A percentile compares a stretch with the other conserved stretches of the same genome.
Conservation (phyloP, 176 grass and related monocot genomes). For the Oryza coarctata region DNA sequence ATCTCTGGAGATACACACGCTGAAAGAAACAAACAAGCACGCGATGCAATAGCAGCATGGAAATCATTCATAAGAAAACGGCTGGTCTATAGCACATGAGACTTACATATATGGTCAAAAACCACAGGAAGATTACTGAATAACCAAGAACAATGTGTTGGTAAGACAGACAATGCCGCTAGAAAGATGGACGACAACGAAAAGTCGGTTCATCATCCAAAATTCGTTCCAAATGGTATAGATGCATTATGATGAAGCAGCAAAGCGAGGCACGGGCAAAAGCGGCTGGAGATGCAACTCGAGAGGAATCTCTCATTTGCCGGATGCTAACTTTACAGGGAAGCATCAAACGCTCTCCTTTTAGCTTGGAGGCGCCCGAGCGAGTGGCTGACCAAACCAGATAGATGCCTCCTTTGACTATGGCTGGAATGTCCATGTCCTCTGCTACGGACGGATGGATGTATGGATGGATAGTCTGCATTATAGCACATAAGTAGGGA, state of each 20-base stretch:
- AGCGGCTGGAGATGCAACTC: conserved; percentile 14
- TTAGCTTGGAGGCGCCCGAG: not conserved
- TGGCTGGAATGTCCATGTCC: conserved; percentile 3
- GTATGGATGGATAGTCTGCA: conserved; percentile 6
- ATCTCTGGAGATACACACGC: not conserved
- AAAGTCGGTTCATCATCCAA: not conserved
- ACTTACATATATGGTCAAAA: not conserved
- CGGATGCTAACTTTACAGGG: conserved; percentile 37
- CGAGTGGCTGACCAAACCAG: conserved; percentile 2
- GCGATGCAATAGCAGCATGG: not conserved
- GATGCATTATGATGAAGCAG: conserved; percentile 30
- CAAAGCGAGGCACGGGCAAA: conserved; percentile 32
- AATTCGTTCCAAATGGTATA: conserved; percentile 22
- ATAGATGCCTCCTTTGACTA: conserved; percentile 42
- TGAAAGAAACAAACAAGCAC: not conserved
- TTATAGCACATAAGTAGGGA: conserved; percentile 28
- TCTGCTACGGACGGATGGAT: not conserved
- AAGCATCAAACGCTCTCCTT: conserved; percentile 18
- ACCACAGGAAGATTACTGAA: not conserved
- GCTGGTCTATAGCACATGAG: not conserved
- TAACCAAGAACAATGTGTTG: conserved; percentile 22
- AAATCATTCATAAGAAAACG: conserved; percentile 21
- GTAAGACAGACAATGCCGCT: not conserved
- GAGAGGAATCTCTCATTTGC: conserved; percentile 30
- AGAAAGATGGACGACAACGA: conserved; percentile 10